Base-by-base conservation (phyloP, 176 grass and related monocot genomes). In the Oryza rufipogon region DNA sequence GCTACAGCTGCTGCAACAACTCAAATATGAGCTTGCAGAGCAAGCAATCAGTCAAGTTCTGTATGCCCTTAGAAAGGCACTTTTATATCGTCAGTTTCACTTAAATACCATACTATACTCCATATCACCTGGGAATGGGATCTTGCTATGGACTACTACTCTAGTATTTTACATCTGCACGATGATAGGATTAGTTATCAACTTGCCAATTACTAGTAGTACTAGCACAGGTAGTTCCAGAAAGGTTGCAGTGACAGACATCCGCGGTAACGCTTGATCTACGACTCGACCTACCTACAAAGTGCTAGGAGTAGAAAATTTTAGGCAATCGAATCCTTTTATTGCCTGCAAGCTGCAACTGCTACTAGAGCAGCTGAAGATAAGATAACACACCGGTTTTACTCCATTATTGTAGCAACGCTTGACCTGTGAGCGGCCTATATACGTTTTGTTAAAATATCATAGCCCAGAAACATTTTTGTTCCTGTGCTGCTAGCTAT, bases 171-270 rank as follows among this genome's bases (percentile, higher is more conserved):
- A 22, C n/a, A 23, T 23, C n/a, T 23, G 58, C 58, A 63, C n/a
- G 9, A 63, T 23, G 58, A 22, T 22, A 61, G 19, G 19, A n/a
- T n/a, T 60, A 60, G 56, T 60, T 60, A 60, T 60, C 56, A 3
- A 19, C 19, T 44, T 44, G 10, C 42, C 9, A 44, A 44, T 44
- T 44, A 44, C 42, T 44, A 44, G 34, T 36, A 36, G 4, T 7
- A 32, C 30, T 32, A 32, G 30, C 30, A 32, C 30, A 32, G 30
- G 30, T 44, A 44, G 81, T 73, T 54, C 61, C 71, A 26, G 45
- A 76, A 79, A 54, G 38, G 42, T 58, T 70, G 51, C 23, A 19
- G 34, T 30, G 47, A 58, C 74, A 86, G 70, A 81, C 71, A 75
- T 81, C 49, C 78, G 63, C 42, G 41, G 64, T 44, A 77, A 49